These are phyloP conservation scores for Penicillium longicatenatum DNA, from an alignment of 495 filamentous ascomycete species.

Conservation along the genomic window DNA sequence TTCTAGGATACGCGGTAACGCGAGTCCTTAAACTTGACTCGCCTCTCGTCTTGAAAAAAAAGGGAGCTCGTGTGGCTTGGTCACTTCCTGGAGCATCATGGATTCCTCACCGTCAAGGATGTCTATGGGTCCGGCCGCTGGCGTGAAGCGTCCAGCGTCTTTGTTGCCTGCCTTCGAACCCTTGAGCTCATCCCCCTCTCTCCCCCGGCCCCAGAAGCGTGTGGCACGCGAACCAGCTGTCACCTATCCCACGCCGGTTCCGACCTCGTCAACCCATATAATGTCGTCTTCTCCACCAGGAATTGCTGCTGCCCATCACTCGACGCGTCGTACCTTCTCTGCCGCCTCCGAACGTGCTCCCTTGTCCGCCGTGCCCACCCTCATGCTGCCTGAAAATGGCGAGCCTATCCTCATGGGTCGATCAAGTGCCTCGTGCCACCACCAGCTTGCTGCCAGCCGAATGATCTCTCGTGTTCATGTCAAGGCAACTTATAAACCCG, in stretches of 20 bases:
- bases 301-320: constrained; percentile 35
- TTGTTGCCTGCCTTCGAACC: constrained; percentile 94
- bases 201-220: constrained; percentile 74
- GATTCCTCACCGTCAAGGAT: constrained; percentile 48
- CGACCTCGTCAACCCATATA: constrained; percentile 90
- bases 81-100: constrained; percentile 32
- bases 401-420: constrained; percentile 83
- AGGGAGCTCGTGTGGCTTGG: constrained; percentile 18
- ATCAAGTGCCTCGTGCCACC: constrained; percentile 88
- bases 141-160: constrained; percentile 77
- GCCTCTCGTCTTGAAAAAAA: constrained; percentile 15
- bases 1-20: constrained; percentile 24
- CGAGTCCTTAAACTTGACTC: constrained; percentile 29
- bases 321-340: constrained; percentile 62
- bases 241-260: constrained; percentile 81
- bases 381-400: constrained; percentile 81
- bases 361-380: constrained; percentile 74
- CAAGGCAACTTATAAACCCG: constrained; percentile 78
- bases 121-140: constrained; percentile 49
- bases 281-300: constrained; percentile 84
- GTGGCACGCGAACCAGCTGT: constrained; percentile 58
- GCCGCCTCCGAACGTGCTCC: constrained; percentile 79
- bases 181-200: constrained; percentile 79
- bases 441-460: constrained; percentile 87
- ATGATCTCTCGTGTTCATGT: constrained; percentile 92